A percentile compares a stretch with the other conserved stretches of the same genome.
Conservation (phyloP, 2,329 filamentous ascomycete genomes). For the Monosporascus sp. region DNA sequence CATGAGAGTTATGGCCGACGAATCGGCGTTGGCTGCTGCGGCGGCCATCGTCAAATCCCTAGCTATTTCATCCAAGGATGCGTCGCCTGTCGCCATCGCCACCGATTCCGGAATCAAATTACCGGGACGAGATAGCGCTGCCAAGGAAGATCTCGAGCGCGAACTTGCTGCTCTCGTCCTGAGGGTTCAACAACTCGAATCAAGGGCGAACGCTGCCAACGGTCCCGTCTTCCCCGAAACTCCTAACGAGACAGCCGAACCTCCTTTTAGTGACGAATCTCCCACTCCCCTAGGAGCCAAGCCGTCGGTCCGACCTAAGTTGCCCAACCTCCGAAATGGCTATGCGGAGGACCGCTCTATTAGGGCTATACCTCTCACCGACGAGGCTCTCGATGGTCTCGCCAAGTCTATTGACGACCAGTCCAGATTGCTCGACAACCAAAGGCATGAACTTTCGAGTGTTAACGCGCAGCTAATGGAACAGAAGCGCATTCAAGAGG, state of each 20-base stretch:
- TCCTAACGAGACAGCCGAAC: conserved; percentile 67
- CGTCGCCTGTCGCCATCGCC: conserved; percentile 33
- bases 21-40: conserved; percentile 48
- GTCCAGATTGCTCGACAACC: conserved; percentile 83
- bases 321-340: conserved; percentile 34
- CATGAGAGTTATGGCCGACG: conserved; percentile 42
- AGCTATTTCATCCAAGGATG: conserved; percentile 37
- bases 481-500: conserved; percentile 80
- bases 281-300: conserved; percentile 38
- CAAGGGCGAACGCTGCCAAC: conserved; percentile 59
- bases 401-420: conserved; percentile 91
- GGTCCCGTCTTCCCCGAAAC: conserved; percentile 67
- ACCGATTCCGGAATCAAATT: conserved; percentile 55
- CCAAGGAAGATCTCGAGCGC: conserved; percentile 73
- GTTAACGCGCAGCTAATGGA: conserved; percentile 81
- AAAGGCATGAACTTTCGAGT: conserved; percentile 78
- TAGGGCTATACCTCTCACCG: conserved; percentile 56
- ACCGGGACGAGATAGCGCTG: conserved; percentile 68
- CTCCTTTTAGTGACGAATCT: conserved; percentile 55
- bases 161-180: conserved; percentile 75
- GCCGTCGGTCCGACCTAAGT: conserved; percentile 34
- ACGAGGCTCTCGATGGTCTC: conserved; percentile 78
- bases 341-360: conserved; percentile 27
- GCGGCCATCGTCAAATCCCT: conserved; percentile 49
- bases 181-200: conserved; percentile 78